phyloP scores from a whole-genome alignment of 768 basidiomycete genomes.

The Rhizopogon roseolus region DNA sequence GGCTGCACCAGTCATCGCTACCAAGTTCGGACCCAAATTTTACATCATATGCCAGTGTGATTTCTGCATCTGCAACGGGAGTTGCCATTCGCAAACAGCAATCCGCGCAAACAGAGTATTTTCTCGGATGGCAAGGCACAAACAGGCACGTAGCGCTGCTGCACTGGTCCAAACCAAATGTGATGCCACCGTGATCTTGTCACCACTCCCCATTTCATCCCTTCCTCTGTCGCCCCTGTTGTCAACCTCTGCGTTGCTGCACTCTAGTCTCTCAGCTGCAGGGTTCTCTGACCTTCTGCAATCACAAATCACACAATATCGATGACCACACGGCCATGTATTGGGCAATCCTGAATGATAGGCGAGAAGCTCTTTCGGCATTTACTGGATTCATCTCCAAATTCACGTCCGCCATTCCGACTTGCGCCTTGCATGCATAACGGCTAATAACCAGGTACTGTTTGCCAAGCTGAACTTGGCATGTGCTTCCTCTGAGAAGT shows the following conservation, averaged over 20 bases:
- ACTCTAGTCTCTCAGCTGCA: constrained; percentile 42
- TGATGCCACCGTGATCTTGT: constrained; percentile 38
- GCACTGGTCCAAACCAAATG: too few relatives aligned
- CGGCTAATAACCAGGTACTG: not conserved
- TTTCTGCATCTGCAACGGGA: too few relatives aligned
- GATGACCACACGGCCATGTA: not conserved
- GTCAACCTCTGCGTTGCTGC: constrained; percentile 57
- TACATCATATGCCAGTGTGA: too few relatives aligned
- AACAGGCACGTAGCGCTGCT: too few relatives aligned
- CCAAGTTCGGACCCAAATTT: too few relatives aligned
- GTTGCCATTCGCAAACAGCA: too few relatives aligned
- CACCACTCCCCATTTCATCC: constrained; percentile 1
- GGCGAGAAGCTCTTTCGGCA: constrained; percentile 10
- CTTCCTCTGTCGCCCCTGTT: constrained; percentile 27
- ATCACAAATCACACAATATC: not conserved
- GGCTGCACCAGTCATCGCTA: too few relatives aligned
- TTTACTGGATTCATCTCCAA: constrained; percentile 46
- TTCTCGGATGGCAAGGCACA: too few relatives aligned
- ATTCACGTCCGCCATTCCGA: constrained; percentile 39
- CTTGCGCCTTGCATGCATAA: constrained; percentile 54
- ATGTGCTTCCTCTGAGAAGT: not conserved
- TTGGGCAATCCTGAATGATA: constrained; percentile 17
- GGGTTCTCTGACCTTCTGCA: constrained; percentile 13
- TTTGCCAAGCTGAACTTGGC: not conserved
- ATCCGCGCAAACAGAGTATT: too few relatives aligned